phyloP scores from a whole-genome alignment of 148 eudicot species.

The Vaccinium macrocarpon region DNA sequence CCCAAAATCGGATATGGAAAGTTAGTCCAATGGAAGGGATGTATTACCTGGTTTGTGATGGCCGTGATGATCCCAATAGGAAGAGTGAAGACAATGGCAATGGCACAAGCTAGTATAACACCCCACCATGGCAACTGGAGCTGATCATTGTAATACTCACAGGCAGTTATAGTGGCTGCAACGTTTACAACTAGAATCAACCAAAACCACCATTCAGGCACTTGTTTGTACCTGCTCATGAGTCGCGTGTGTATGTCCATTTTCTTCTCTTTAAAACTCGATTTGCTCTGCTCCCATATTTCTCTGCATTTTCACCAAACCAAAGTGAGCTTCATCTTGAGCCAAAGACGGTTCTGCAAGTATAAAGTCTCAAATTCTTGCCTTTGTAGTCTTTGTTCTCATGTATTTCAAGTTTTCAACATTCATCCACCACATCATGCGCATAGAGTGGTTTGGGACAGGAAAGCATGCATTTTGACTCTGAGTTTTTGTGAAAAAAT shows the following conservation, averaged over 20 bases:
- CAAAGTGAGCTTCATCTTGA: neutral
- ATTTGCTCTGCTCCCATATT: conserved; percentile 90
- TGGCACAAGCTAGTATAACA: conserved; percentile 79
- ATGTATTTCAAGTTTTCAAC: neutral
- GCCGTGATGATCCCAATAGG: conserved; percentile 95
- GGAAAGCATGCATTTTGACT: neutral
- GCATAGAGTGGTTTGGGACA: neutral
- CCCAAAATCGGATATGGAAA: neutral
- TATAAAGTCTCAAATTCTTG: neutral
- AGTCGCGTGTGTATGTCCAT: conserved; percentile 85
- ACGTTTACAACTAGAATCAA: conserved; percentile 64
- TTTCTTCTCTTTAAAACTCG: conserved; percentile 71
- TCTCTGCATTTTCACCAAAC: conserved; percentile 46
- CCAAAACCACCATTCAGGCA: conserved; percentile 99
- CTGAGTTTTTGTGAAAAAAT: no score
- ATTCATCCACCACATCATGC: neutral
- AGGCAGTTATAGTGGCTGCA: conserved; percentile 64
- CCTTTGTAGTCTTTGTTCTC: neutral
- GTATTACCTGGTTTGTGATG: conserved; percentile 81
- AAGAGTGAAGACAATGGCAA: conserved; percentile 90
- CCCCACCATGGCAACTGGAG: conserved; percentile 99
- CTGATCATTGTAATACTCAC: conserved; percentile 90
- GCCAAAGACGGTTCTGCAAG: neutral
- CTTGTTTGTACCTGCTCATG: conserved; percentile 84
- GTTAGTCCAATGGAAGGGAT: neutral